Evolutionary conservation across 495 filamentous ascomycete species (phyloP).

Genomic region (Penicillium alfredii): DNA sequence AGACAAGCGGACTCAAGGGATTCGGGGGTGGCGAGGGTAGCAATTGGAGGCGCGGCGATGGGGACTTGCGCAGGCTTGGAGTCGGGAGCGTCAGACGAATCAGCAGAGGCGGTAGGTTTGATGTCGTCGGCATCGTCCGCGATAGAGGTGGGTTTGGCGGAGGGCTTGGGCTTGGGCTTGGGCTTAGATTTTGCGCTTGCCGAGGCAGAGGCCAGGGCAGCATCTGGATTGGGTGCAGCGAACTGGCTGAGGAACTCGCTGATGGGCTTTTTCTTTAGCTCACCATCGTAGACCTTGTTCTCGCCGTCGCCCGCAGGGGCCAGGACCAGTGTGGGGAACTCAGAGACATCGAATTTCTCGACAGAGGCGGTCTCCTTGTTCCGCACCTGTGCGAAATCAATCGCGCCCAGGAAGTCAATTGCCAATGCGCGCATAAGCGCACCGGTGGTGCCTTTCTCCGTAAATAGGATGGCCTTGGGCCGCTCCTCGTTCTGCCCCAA

Average conservation of each 20-base stretch:
- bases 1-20: constrained; percentile 67
- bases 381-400: constrained; percentile 78
- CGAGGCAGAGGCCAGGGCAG: constrained; percentile 24
- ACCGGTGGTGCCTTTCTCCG: constrained; percentile 84
- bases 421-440: constrained; percentile 77
- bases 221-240: constrained; percentile 65
- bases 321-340: constrained; percentile 76
- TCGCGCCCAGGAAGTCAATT: constrained; percentile 81
- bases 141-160: constrained; percentile 17
- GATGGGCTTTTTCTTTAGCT: constrained; percentile 79
- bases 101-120: constrained; percentile 40
- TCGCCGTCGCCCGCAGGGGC: constrained; percentile 68
- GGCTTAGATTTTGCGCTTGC: constrained; percentile 42
- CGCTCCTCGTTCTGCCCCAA: constrained; percentile 63
- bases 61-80: constrained; percentile 46
- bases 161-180: constrained; percentile 46
- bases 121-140: constrained; percentile 39
- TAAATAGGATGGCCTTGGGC: constrained; percentile 88
- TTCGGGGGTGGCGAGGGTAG: constrained; percentile 49
- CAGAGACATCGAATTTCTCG: constrained; percentile 65
- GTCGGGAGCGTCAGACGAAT: constrained; percentile 25
- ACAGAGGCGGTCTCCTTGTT: constrained; percentile 72
- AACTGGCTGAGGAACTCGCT: constrained; percentile 77
- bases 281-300: constrained; percentile 69
- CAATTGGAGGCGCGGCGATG: constrained; percentile 33